Percentiles rank a stretch among this genome's conserved stretches.
phyloP scores from a whole-genome alignment of 2,329 filamentous ascomycete species.

The Akanthomyces dipterigenus region DNA sequence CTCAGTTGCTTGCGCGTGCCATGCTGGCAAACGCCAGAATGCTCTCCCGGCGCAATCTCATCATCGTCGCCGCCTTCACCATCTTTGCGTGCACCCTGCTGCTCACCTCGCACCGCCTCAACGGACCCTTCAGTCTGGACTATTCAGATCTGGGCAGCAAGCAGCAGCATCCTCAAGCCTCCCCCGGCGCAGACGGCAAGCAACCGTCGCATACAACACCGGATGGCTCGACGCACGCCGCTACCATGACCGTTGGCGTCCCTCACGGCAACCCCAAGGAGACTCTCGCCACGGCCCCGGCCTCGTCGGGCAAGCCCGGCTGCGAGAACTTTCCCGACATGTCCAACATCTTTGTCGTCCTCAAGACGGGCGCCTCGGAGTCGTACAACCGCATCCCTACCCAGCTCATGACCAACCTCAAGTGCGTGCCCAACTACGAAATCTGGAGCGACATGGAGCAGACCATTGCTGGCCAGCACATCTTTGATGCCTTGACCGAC shows the following conservation, averaged over 20 bases:
- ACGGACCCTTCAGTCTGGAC: conserved; percentile 21
- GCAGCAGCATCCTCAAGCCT: background rate
- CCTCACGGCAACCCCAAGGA: background rate
- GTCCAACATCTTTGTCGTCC: conserved; percentile 41
- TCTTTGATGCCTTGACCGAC: conserved; percentile 40
- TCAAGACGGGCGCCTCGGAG: conserved; percentile 54
- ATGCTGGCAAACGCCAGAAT: conserved; percentile 19
- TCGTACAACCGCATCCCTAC: conserved; percentile 44
- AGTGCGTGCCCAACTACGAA: conserved; percentile 43
- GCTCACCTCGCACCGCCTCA: conserved; percentile 26
- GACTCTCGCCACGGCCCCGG: background rate
- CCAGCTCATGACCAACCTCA: conserved; percentile 46
- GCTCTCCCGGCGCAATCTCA: conserved; percentile 23
- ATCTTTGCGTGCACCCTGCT: conserved; percentile 26
- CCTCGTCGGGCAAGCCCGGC: conserved; percentile 17
- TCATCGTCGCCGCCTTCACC: conserved; percentile 21
- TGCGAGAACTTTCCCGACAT: conserved; percentile 37
- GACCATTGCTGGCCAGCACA: conserved; percentile 35
- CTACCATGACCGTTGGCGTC: background rate
- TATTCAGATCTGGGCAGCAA: conserved; percentile 7
- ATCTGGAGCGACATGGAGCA: conserved; percentile 53
- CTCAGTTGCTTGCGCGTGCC: background rate
- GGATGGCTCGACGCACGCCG: background rate
- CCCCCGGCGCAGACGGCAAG: background rate
- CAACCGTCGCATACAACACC: conserved; percentile 5